Percentiles rank a stretch among this genome's conserved stretches.
These are phyloP conservation scores for Allantophomopsis cytisporea DNA, from an alignment of 2,329 filamentous ascomycete species.

Conservation along the genomic window DNA sequence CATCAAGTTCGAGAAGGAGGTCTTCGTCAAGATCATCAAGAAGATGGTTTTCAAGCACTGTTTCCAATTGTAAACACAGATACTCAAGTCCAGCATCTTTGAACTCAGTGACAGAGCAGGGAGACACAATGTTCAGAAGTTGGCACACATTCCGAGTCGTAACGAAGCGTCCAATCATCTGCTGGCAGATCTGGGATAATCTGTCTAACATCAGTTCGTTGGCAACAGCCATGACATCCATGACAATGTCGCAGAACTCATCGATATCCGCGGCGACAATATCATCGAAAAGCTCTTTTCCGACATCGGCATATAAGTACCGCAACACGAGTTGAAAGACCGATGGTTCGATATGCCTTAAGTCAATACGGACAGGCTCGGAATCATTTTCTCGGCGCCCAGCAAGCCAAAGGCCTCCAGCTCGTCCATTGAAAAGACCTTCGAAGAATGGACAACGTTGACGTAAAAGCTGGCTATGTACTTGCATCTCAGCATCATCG, in stretches of 20 bases:
- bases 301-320: slow-evolving; percentile 74
- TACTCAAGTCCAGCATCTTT: slow-evolving; percentile 84
- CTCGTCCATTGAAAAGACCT: slow-evolving; percentile 78
- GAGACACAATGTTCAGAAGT: slow-evolving; percentile 74
- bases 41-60: slow-evolving; percentile 80
- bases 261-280: slow-evolving; percentile 60
- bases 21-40: slow-evolving; percentile 78
- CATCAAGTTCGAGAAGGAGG: slow-evolving; percentile 68
- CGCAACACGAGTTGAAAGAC: slow-evolving; percentile 69
- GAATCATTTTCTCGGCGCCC: slow-evolving; percentile 42
- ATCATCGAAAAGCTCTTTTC: slow-evolving; percentile 68
- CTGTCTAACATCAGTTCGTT: slow-evolving; percentile 95
- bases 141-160: slow-evolving; percentile 75
- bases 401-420: slow-evolving; percentile 72
- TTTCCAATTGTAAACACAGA: slow-evolving; percentile 80
- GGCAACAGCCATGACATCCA: slow-evolving; percentile 80
- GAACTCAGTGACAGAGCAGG: slow-evolving; percentile 72
- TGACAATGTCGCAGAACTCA: slow-evolving; percentile 74
- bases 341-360: slow-evolving; percentile 63
- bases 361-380: slow-evolving; percentile 54
- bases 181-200: slow-evolving; percentile 80
- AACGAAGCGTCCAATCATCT: slow-evolving; percentile 70
- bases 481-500: slow-evolving; percentile 54
- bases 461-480: slow-evolving; percentile 70
- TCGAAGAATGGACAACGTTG: slow-evolving; percentile 87